phyloP scores from a whole-genome alignment of 345 rosid genomes.

The Eucalyptus sp. region DNA sequence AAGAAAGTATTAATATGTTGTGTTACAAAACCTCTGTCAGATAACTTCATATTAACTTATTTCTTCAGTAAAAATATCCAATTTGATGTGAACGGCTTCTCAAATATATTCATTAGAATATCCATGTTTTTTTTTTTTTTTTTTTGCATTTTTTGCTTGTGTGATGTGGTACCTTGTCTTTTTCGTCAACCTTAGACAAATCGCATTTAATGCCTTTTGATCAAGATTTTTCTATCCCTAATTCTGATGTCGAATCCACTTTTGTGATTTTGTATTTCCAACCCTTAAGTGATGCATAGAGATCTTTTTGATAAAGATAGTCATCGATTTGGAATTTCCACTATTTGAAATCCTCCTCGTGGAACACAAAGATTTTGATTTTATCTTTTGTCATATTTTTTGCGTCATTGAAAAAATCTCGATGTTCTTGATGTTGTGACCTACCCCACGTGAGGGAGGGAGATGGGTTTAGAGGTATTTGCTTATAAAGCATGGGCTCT shows the following conservation, averaged over 20 bases:
- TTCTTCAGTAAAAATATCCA: accelerated
- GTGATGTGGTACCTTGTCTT: too few species aligned
- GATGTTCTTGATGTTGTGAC: too few species aligned
- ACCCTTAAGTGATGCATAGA: accelerated
- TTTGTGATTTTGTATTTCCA: accelerated
- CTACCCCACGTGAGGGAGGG: accelerated
- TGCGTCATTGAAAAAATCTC: accelerated
- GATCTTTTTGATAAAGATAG: neutral
- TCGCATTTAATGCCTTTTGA: neutral
- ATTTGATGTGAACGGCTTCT: neutral
- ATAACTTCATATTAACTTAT: neutral
- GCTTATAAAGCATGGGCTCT: neutral
- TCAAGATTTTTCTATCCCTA: too few species aligned
- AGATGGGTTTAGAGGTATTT: too few species aligned
- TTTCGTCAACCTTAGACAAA: neutral
- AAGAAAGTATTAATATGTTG: too few species aligned
- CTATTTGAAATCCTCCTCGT: neutral
- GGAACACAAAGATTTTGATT: neutral
- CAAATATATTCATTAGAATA: too few species aligned
- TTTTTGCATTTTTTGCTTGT: too few species aligned
- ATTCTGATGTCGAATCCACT: accelerated
- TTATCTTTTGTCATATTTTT: too few species aligned
- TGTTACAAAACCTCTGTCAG: accelerated
- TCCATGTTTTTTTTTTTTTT: too few species aligned
- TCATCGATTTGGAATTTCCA: accelerated